Evolutionary conservation across 1,284 basidiomycete genomes (phyloP).

Genomic region (Farysia itapuensis): DNA sequence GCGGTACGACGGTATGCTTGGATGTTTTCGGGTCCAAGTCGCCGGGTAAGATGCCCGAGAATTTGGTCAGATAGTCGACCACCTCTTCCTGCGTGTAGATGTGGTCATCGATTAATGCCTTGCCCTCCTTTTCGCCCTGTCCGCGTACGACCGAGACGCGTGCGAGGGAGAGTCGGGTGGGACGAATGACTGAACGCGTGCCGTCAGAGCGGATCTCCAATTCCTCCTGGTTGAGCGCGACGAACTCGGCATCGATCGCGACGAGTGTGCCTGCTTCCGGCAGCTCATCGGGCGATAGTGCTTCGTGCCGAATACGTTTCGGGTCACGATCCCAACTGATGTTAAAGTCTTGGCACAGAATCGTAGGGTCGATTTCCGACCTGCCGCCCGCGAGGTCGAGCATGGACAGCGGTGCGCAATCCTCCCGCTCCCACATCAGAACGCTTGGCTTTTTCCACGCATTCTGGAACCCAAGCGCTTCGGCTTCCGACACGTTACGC

Average conservation of each 20-base stretch:
- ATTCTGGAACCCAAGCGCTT: slow-evolving; percentile 80
- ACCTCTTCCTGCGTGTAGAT: slow-evolving; percentile 93
- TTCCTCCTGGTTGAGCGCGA: slow-evolving; percentile 93
- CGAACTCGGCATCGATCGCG: slow-evolving; percentile 96
- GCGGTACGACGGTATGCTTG: slow-evolving; percentile 83
- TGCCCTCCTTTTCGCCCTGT: slow-evolving; percentile 73
- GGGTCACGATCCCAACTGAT: slow-evolving; percentile 70
- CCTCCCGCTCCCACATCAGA: slow-evolving; percentile 79
- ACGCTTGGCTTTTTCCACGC: slow-evolving; percentile 93
- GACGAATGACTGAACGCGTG: slow-evolving; percentile 85
- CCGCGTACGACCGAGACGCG: slow-evolving; percentile 92
- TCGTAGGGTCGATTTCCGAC: slow-evolving; percentile 58
- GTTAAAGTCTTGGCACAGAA: slow-evolving; percentile 82
- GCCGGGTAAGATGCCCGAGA: slow-evolving; percentile 79
- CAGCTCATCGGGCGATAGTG: slow-evolving; percentile 73
- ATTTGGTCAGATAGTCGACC: slow-evolving; percentile 95
- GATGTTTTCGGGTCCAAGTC: slow-evolving; percentile 85
- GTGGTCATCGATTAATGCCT: slow-evolving; percentile 96
- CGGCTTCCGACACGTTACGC: slow-evolving; percentile 76
- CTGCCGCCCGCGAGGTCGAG: slow-evolving; percentile 25
- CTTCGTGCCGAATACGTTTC: slow-evolving; percentile 74
- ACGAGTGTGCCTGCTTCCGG: slow-evolving; percentile 81
- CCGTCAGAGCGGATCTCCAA: slow-evolving; percentile 92
- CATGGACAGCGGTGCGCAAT: slow-evolving; percentile 61
- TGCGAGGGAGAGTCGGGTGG: slow-evolving; percentile 86